Base-by-base conservation (phyloP, 2,329 filamentous ascomycete genomes). In the Phaeosphaeriaceae sp. region DNA sequence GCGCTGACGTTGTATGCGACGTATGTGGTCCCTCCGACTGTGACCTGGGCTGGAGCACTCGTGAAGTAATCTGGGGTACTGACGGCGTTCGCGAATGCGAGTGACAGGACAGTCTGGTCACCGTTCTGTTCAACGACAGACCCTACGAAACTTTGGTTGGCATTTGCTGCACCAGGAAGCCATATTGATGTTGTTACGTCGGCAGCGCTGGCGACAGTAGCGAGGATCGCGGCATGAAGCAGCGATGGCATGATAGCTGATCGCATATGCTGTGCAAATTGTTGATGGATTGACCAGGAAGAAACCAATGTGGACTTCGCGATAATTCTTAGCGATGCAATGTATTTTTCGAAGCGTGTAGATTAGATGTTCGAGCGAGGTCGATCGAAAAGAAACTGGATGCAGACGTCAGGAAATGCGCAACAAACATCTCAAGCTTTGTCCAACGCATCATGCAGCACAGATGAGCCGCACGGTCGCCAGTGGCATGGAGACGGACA, bases 101-200 rank as follows among this genome's bases (percentile, higher is more conserved):
- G 19, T 1, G 61, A 56, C 3, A 76, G 28, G 21, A 68, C 71
- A 11, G 66, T 69, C 22, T 60, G 61, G 19, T 67, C 71, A 9
- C 63, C 61, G 9, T 63, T 46, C 21, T 60, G 61, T 2, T 56
- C 59, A 23, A 76, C 49, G 5, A 75, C 65, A 1, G 72, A 73
- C 11, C 50, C 72, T 24, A 65, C 26, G 53, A 67, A 70, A 2
- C 56, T 59, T 9, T 61, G 40, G 8, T 66, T 55, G 3, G 53
- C 40, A 22, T 58, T 56, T 24, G 56, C 52, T 19, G 55, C 48
- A 28, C 67, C 55, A 3, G 71, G 70, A 50, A 74, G 52, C 69
- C 72, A 73, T 11, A 72, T 63, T 2, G 70, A 69, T 8, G 73
- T 74, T 4, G 72, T 75, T 15, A 72, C 22, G 24, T 70, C 54